These are phyloP conservation scores for Coffea canephora DNA, from an alignment of 257 asterid species.

Conservation along the genomic window DNA sequence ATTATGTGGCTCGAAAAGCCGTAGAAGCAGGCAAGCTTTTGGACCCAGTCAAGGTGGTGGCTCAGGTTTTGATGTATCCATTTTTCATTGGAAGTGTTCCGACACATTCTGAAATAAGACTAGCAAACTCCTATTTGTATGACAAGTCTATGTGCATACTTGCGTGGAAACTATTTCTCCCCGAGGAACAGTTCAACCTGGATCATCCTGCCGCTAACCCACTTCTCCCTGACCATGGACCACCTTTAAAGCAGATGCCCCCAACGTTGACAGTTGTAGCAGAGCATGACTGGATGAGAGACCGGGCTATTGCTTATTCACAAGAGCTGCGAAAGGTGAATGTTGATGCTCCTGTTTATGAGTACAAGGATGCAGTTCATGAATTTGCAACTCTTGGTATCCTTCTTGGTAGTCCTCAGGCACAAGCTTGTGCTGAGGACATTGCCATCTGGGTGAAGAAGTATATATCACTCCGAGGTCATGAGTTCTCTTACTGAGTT, in stretches of 20 bases:
- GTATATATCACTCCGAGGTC: constrained; percentile 80
- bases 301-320: constrained; percentile 90
- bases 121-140: constrained; percentile 83
- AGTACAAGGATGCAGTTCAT: constrained; percentile 85
- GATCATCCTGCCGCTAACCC: constrained; percentile 93
- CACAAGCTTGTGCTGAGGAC: constrained; percentile 87
- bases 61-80: constrained; percentile 93
- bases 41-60: constrained; percentile 93
- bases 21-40: constrained; percentile 72
- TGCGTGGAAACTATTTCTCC: constrained; percentile 76
- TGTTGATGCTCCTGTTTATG: constrained; percentile 84
- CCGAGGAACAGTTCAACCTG: constrained; percentile 68
- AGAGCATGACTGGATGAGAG: constrained; percentile 94
- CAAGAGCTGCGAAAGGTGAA: constrained; percentile 86
- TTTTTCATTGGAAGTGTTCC: constrained; percentile 86
- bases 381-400: constrained; percentile 86
- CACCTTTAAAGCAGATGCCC: constrained; percentile 79
- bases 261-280: constrained; percentile 88
- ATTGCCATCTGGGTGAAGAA: constrained; percentile 93
- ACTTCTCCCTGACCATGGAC: constrained; percentile 52
- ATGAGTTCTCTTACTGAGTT: constrained; percentile 79
- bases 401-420: constrained; percentile 87
- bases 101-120: constrained; percentile 77
- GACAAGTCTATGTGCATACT: constrained; percentile 86
- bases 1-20: constrained; percentile 70